Conservation (phyloP, 2,329 filamentous ascomycete species). For the Nigrograna mackinnonii region DNA sequence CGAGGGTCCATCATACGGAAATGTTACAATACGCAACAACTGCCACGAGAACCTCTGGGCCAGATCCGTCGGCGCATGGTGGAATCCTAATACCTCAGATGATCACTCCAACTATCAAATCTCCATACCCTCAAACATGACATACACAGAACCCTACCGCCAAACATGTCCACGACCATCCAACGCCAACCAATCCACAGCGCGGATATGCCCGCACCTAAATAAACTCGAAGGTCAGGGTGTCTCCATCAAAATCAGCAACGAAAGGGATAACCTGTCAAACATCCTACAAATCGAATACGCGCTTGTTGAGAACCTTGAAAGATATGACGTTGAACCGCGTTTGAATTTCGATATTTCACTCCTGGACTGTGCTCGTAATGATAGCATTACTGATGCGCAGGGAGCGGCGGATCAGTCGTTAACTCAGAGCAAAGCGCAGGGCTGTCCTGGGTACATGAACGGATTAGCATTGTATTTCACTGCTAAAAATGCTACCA, state of each 20-base stretch:
- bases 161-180: slow-evolving; percentile 2
- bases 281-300: slow-evolving; percentile 15
- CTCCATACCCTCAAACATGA: background rate
- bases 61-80: slow-evolving; percentile 9
- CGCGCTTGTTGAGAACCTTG: slow-evolving; percentile 6
- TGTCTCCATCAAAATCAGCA: slow-evolving; percentile 14
- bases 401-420: slow-evolving; percentile 5
- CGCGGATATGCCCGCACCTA: slow-evolving; percentile 2
- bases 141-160: slow-evolving; percentile 11
- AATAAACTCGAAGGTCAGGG: slow-evolving; percentile 15
- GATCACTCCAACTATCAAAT: too few relatives aligned
- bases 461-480: slow-evolving; percentile 15
- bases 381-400: slow-evolving; percentile 7
- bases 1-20: slow-evolving; percentile 6
- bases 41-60: slow-evolving; percentile 6
- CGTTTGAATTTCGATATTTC: slow-evolving; percentile 17
- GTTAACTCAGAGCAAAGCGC: slow-evolving; percentile 11
- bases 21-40: slow-evolving; percentile 12
- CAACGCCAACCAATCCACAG: background rate
- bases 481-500: background rate
- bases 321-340: slow-evolving; percentile 5
- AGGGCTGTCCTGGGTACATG: slow-evolving; percentile 18
- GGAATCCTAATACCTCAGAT: too few relatives aligned
- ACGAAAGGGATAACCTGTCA: background rate
- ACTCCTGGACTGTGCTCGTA: slow-evolving; percentile 13